These are phyloP conservation scores for Aspergillus saccharolyticus DNA, from an alignment of 495 filamentous ascomycete genomes.

Conservation along the genomic window DNA sequence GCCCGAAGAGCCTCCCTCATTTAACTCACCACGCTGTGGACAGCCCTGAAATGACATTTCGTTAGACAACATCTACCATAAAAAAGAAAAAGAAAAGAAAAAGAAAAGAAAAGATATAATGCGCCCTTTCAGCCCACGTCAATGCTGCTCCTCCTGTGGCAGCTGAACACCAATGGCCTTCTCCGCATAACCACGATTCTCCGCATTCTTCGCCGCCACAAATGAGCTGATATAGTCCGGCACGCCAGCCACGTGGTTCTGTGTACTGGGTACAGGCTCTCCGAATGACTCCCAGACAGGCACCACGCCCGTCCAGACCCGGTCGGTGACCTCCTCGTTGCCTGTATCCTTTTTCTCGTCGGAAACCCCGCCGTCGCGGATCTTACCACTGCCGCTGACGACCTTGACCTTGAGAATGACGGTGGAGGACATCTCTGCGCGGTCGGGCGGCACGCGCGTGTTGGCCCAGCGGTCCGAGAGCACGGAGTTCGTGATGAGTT, in stretches of 20 bases:
- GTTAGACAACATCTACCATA: not conserved
- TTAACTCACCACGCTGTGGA: too few relatives aligned
- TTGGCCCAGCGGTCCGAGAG: slow-evolving; percentile 64
- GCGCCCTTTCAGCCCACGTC: not conserved
- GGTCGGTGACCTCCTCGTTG: slow-evolving; percentile 52
- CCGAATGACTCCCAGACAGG: slow-evolving; percentile 64
- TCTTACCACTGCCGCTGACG: slow-evolving; percentile 71
- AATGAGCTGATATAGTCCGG: slow-evolving; percentile 62
- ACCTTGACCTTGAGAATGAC: slow-evolving; percentile 67
- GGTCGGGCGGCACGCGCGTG: slow-evolving; percentile 66
- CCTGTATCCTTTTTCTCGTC: slow-evolving; percentile 68
- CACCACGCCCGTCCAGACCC: slow-evolving; percentile 81
- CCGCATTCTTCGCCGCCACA: slow-evolving; percentile 49
- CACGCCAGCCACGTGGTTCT: slow-evolving; percentile 53
- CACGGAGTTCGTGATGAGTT: slow-evolving; percentile 72
- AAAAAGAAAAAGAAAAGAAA: not conserved
- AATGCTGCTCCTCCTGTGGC: slow-evolving; percentile 38
- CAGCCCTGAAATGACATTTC: too few relatives aligned
- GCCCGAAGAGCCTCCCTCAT: too few relatives aligned
- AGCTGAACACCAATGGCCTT: slow-evolving; percentile 34
- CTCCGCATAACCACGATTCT: slow-evolving; percentile 48
- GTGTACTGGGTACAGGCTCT: slow-evolving; percentile 59
- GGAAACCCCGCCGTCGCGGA: slow-evolving; percentile 59
- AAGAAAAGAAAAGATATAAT: not conserved
- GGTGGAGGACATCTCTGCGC: slow-evolving; percentile 73